Evolutionary conservation across 371 early-diverging fungal species (phyloP), one percentile per base, ranked within the genome.

Genomic region (Funneliformis caledonium): DNA sequence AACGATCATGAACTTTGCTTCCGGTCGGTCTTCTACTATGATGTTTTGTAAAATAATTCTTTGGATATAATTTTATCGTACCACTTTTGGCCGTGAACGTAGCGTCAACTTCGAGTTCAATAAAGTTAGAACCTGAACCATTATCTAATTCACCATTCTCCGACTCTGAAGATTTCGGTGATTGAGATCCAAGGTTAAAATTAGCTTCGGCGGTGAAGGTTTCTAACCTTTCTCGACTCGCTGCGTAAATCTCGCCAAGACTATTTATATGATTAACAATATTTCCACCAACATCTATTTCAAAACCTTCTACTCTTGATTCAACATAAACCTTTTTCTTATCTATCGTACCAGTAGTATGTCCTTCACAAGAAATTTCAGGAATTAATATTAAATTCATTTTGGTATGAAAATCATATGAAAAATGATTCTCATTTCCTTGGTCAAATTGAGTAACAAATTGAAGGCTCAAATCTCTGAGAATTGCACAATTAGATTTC

Each of bases 361-460:
- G 85, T 4, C 92, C 87, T 72, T 89, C 86, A 52, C 90, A 90
- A 3, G 88, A 84, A 42, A 93, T 89, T 7, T 85, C 87, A 0
- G 92, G 93, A 47, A 94, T 82, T 14, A 85, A 73, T 75, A 94
- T 83, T 16, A 91, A 88, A 75, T 96, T 96, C 87, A 91, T 89
- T 31, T 89, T 89, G n/a, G 91, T 86, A 82, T 94, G 93, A 8
- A 88, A 86, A 2, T 89, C 83, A 0, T 94, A 90, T 43, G 88
- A 79, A 82, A 94, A 96, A 80, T 91, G 91, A 1, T 90, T 88
- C 47, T 93, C 92, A 31, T 92, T 91, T 81, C 87, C 87, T 81
- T 90, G 91, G 80, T 96, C 92, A 83, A 96, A 94, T 14, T 83
- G 78, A 16, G 91, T 87, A 16, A 96, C 93, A 83, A 94, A 96